Evolutionary conservation across 164 flowering plant genomes (phyloP).

Genomic region (Dillenia turbinata): DNA sequence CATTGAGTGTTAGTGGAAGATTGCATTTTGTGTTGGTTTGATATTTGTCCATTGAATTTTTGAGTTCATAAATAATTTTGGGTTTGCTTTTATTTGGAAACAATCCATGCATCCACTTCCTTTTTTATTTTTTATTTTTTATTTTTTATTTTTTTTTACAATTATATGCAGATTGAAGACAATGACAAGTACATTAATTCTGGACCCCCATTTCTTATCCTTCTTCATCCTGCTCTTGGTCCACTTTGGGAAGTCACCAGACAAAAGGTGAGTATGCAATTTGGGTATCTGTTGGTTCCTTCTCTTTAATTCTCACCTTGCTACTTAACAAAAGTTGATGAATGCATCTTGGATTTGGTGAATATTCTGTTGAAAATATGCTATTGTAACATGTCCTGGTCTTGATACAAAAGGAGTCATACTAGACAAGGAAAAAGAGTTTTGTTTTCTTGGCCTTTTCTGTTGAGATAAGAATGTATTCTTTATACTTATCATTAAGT

Average conservation of each 20-base stretch:
- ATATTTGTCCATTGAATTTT: not conserved
- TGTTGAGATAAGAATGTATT: too few relatives aligned
- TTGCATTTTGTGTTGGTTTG: not conserved
- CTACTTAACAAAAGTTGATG: too few relatives aligned
- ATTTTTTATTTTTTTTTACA: not conserved
- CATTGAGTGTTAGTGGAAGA: not conserved
- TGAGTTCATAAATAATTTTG: not conserved
- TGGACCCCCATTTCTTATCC: slow-evolving; percentile 84
- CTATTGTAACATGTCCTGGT: too few relatives aligned
- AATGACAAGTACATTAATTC: slow-evolving; percentile 56
- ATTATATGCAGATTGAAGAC: slow-evolving; percentile 50
- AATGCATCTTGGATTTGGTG: too few relatives aligned
- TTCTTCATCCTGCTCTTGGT: slow-evolving; percentile 95
- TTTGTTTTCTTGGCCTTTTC: too few relatives aligned
- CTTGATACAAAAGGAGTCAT: too few relatives aligned
- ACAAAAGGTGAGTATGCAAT: slow-evolving; percentile 62
- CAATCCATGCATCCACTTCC: not conserved
- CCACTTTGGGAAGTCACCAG: slow-evolving; percentile 92
- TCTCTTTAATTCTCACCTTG: too few relatives aligned
- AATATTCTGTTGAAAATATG: too few relatives aligned
- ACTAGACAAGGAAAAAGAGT: too few relatives aligned
- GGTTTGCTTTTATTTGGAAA: too few relatives aligned
- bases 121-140: not conserved
- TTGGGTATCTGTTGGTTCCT: not conserved
- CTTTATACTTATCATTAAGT: too few relatives aligned